Conservation (phyloP, 2,329 filamentous ascomycete species). For the Alternaria brassicicola region DNA sequence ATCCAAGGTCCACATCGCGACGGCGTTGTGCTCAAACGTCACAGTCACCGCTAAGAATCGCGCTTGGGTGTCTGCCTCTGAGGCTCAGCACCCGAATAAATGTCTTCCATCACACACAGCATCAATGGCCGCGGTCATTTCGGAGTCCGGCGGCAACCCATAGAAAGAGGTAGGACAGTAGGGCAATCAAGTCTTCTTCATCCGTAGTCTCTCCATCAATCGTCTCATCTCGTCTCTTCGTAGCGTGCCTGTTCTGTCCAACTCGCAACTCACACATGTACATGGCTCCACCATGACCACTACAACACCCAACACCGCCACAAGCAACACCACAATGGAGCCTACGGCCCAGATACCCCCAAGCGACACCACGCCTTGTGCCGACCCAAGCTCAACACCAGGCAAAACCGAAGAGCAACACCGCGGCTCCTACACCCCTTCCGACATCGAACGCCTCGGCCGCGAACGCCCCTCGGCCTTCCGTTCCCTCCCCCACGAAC, state of each 20-base stretch:
- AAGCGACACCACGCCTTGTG: background rate
- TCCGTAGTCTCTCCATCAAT: too few species aligned
- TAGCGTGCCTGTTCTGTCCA: background rate
- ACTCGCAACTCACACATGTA: background rate
- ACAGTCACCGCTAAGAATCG: constrained; percentile 19
- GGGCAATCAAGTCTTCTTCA: background rate
- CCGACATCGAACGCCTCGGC: constrained; percentile 64
- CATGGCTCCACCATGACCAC: background rate
- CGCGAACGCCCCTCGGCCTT: constrained; percentile 66
- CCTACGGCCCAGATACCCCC: background rate
- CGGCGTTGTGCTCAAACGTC: constrained; percentile 25
- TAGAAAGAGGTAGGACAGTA: constrained; percentile 16
- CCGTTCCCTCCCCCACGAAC: constrained; percentile 59
- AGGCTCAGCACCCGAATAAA: constrained; percentile 21
- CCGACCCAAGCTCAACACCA: background rate
- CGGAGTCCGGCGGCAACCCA: constrained; percentile 16
- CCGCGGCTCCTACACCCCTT: constrained; percentile 27
- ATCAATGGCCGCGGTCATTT: constrained; percentile 15
- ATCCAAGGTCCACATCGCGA: constrained; percentile 23
- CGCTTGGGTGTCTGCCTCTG: background rate
- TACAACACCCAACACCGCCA: background rate
- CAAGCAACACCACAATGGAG: background rate
- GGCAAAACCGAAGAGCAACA: constrained; percentile 21
- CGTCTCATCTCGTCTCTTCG: background rate
- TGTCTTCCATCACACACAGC: constrained; percentile 16